Evolutionary conservation across 1,284 basidiomycete species (phyloP).

Genomic region (Ustilago xerochloae): DNA sequence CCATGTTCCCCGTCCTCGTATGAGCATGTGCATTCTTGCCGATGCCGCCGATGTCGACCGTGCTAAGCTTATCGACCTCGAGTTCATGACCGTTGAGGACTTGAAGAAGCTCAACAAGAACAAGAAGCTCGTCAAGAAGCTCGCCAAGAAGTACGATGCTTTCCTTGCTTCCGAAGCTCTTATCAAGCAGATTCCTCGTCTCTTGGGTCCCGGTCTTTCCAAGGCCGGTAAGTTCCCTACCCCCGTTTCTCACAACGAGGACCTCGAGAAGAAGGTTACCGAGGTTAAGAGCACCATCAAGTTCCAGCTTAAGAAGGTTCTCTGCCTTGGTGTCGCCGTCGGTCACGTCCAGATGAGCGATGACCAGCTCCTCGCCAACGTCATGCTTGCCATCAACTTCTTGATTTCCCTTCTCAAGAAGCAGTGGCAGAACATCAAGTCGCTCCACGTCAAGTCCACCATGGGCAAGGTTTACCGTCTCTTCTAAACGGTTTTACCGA

Average conservation of each 20-base stretch:
- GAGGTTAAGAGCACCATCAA: constrained; percentile 97
- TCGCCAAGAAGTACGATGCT: constrained; percentile 99
- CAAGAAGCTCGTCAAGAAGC: constrained; percentile 99
- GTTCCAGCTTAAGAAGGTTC: constrained; percentile 85
- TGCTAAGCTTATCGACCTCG: constrained; percentile 95
- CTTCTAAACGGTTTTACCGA: constrained; percentile 74
- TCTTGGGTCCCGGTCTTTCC: constrained; percentile 98
- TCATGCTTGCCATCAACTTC: constrained; percentile 99
- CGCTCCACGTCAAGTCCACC: constrained; percentile 96
- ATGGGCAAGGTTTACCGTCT: constrained; percentile 98
- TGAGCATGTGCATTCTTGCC: constrained; percentile 99
- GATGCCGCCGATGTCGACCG: constrained; percentile 99
- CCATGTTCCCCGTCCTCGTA: constrained; percentile 95
- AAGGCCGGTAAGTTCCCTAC: constrained; percentile 99
- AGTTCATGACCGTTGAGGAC: constrained; percentile 98
- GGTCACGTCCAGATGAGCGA: constrained; percentile 98
- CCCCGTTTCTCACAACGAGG: constrained; percentile 87
- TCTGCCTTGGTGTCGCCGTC: constrained; percentile 98
- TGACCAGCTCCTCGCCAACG: constrained; percentile 94
- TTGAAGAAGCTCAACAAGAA: constrained; percentile 99
- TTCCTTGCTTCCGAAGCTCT: constrained; percentile 97
- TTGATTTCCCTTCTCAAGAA: constrained; percentile 99
- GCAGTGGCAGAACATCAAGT: constrained; percentile 99
- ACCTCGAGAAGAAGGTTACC: constrained; percentile 88
- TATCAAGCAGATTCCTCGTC: constrained; percentile 99